Conservation (phyloP, 306 rosid genomes). For the Quercus glauca region DNA sequence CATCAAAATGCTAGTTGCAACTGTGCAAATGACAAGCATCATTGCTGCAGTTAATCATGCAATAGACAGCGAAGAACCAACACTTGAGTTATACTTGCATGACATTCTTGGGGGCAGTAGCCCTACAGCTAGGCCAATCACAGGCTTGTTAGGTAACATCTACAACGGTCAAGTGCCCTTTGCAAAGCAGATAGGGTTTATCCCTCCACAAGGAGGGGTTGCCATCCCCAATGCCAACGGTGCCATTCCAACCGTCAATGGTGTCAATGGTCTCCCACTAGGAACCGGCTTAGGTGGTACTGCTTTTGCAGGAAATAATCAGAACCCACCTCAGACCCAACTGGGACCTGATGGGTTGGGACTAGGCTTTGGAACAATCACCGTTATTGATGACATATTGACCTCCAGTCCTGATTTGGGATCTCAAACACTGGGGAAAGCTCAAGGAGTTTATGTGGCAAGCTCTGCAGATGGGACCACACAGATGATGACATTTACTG, state of each 20-base stretch:
- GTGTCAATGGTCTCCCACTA: slow-evolving; percentile 53
- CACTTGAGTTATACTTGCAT: slow-evolving; percentile 48
- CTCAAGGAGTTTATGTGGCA: slow-evolving; percentile 50
- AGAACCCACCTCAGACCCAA: slow-evolving; percentile 30
- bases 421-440: slow-evolving; percentile 40
- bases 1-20: slow-evolving; percentile 9
- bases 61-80: slow-evolving; percentile 20
- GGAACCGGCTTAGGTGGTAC: slow-evolving; percentile 59
- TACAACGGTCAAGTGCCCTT: slow-evolving; percentile 53
- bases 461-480: slow-evolving; percentile 38
- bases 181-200: slow-evolving; percentile 43
- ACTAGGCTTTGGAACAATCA: slow-evolving; percentile 51
- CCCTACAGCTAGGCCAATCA: slow-evolving; percentile 54
- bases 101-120: slow-evolving; percentile 51
- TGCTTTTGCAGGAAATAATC: slow-evolving; percentile 31
- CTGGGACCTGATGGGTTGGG: slow-evolving; percentile 40
- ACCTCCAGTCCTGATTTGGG: slow-evolving; percentile 43
- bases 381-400: slow-evolving; percentile 42
- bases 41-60: slow-evolving; percentile 30
- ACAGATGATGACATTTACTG: slow-evolving; percentile 53
- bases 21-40: slow-evolving; percentile 4
- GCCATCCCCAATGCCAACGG: slow-evolving; percentile 57
- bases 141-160: slow-evolving; percentile 49
- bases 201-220: slow-evolving; percentile 35
- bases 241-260: slow-evolving; percentile 47